Percentiles rank a stretch among this genome's conserved stretches.
phyloP scores from a whole-genome alignment of 2,329 filamentous ascomycete species.

The Stachybotrys chlorohalonatus region DNA sequence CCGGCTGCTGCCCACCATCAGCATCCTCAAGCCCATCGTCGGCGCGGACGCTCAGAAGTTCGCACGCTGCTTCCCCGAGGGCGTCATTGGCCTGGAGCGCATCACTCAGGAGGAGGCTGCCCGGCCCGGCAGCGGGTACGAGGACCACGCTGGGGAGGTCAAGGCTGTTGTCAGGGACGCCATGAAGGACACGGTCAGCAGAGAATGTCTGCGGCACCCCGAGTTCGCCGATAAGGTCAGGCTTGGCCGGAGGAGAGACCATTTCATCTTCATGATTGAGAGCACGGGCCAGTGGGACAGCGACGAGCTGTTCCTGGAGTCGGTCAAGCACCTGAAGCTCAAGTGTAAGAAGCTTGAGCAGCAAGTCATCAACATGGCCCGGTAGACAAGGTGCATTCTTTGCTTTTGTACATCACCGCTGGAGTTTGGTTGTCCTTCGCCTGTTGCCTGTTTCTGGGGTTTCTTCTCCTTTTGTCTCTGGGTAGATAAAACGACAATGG shows the following conservation, averaged over 20 bases:
- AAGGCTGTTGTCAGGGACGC: constrained; percentile 83
- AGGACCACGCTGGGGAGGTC: constrained; percentile 66
- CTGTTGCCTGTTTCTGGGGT: constrained; percentile 8
- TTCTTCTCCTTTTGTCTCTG: constrained; percentile 11
- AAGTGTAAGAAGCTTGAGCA: constrained; percentile 71
- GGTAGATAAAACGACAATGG: constrained; percentile 20
- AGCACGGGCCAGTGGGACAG: constrained; percentile 93
- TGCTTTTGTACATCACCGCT: constrained; percentile 5
- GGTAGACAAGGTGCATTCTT: constrained; percentile 21
- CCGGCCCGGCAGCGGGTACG: constrained; percentile 53
- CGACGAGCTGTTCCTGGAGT: constrained; percentile 87
- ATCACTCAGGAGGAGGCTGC: constrained; percentile 60
- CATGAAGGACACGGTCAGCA: constrained; percentile 91
- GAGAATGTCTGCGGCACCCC: constrained; percentile 81
- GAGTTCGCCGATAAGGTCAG: constrained; percentile 96
- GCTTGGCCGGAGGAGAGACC: constrained; percentile 80
- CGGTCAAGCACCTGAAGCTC: constrained; percentile 72
- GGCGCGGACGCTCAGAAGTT: constrained; percentile 87
- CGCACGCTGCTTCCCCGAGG: constrained; percentile 75
- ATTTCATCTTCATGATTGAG: constrained; percentile 96
- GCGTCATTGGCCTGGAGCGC: constrained; percentile 73
- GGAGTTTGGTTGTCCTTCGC: constrained; percentile 12
- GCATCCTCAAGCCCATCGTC: constrained; percentile 73
- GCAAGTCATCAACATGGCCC: constrained; percentile 58
- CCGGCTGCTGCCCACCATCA: constrained; percentile 79